Evolutionary conservation across 2,329 filamentous ascomycete genomes (phyloP), one percentile per base, ranked within the genome.

Genomic region (Claviceps sp.): DNA sequence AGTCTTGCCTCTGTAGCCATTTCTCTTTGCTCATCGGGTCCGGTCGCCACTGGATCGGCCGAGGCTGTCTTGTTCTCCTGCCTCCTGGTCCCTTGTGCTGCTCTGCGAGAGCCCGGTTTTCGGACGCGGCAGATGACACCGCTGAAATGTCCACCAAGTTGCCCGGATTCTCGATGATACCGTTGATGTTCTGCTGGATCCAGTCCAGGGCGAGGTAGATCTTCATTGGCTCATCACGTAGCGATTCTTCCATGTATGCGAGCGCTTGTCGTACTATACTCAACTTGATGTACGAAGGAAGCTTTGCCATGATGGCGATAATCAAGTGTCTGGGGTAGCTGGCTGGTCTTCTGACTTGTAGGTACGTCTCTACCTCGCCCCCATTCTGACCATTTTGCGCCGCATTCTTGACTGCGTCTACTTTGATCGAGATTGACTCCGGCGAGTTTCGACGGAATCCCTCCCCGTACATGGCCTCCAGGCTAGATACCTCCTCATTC

Each of bases 261-360:
- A 96, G 71, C 1, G 84, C 82, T 66, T 86, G 83, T 59, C 87
- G 84, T 60, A 93, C 80, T 40, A 95, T 83, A 61, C 89, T 95
- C 11, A 98, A 74, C 55, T 91, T 87, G 62, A 97, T 94, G 62
- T 98, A 95, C 3, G 93, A 88, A 20, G 93, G 93, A 13, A 97
- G 76, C 11, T 79, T 78, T 26, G 82, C 75, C 47, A 79, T 67
- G 14, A 96, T 74, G 2, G 83, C 81, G 38, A 96, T 71, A 9
- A 94, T 77, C 73, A 70, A 80, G 67, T 65, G 78, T 60, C 61
- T 75, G 1, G 93, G 93, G 65, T 97, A 98, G 47, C 77, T 73
- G 3, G 77, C 77, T 1, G 88, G 82, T 57, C 78, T 85, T 53
- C 86, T 81, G 55, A 91, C 82, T 61, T 88, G 84, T 1, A 82